phyloP scores from a whole-genome alignment of 2,329 filamentous ascomycete species.

The Ophiostoma sp. region DNA sequence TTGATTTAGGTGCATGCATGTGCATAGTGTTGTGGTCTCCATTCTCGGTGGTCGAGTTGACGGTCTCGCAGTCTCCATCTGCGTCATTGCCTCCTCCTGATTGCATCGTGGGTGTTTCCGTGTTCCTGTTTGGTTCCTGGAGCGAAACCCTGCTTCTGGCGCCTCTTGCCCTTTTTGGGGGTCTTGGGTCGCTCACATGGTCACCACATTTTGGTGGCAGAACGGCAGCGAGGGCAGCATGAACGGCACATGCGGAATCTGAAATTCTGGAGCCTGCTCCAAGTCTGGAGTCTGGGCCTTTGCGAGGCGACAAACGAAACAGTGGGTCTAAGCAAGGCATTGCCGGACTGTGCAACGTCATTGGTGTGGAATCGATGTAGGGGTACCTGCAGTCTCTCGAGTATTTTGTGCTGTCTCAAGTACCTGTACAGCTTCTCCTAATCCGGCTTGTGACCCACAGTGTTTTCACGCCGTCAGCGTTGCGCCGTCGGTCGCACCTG shows the following conservation, averaged over 20 bases:
- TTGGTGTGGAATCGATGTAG: constrained; percentile 13
- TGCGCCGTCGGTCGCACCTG: background rate
- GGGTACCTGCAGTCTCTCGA: background rate
- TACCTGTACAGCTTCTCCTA: background rate
- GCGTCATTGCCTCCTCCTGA: background rate
- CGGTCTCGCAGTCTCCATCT: background rate
- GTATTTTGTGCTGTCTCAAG: background rate
- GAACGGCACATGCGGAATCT: background rate
- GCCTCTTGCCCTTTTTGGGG: background rate
- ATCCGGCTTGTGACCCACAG: background rate
- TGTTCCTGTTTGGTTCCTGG: constrained; percentile 20
- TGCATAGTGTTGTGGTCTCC: background rate
- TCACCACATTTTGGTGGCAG: too few species aligned
- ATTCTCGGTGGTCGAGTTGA: background rate
- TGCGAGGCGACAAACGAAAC: background rate
- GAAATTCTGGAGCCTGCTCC: constrained; percentile 7
- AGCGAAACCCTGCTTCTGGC: background rate
- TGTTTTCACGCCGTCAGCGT: background rate
- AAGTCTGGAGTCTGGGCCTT: background rate
- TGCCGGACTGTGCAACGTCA: constrained; percentile 9
- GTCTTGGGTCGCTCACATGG: background rate
- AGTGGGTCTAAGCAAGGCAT: constrained; percentile 9
- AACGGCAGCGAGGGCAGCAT: background rate
- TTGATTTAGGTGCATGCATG: background rate
- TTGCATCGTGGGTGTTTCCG: constrained; percentile 17